Evolutionary conservation across 352 stramenopile species (phyloP), one percentile per base, ranked within the genome.

Genomic region (Phytophthora chlamydospora): DNA sequence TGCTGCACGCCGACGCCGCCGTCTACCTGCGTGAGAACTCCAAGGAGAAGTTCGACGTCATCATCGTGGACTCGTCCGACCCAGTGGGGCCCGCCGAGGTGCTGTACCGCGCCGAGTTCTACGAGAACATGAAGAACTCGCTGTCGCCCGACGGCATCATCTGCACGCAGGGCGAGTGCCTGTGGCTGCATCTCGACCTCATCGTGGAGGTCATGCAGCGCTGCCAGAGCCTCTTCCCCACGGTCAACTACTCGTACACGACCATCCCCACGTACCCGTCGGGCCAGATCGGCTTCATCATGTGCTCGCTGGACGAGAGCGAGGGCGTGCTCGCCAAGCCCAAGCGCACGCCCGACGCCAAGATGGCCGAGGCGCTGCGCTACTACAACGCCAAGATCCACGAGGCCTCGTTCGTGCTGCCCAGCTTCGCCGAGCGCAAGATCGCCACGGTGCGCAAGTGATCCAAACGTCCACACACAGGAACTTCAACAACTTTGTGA

Each of bases 201-300:
- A 99, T 99, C 59, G 77, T 86, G 35, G 94, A 98, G 16, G 89
- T 99, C 62, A 80, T 99, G 46, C 60, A 78, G 36, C 84, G 88
- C 40, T 98, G 98, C 72, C 77, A 83, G 36, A 61, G 62, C 21
- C 85, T 97, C 43, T 99, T 98, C 71, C 85, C 85, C 11, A 96
- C 89, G 9, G 96, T 99, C 62, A 95, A 99, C 66, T 99, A 99
- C 83, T 96, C 96, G 14, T 99, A 98, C 83, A 99, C 96, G 43
- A 99, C 93, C 43, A 98, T 99, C 68, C 98, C 98, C 6, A 99
- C 97, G 21, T 99, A 99, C 86, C 97, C 98, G 8, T 98, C 89
- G 39, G 98, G 97, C 41, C 97, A 99, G 76, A 99, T 99, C 78
- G 97, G 97, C 34, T 99, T 99, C 70, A 94, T 98, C 62, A 78